Conservation (phyloP, 208 protist genomes). For the Crithidia sp. region DNA sequence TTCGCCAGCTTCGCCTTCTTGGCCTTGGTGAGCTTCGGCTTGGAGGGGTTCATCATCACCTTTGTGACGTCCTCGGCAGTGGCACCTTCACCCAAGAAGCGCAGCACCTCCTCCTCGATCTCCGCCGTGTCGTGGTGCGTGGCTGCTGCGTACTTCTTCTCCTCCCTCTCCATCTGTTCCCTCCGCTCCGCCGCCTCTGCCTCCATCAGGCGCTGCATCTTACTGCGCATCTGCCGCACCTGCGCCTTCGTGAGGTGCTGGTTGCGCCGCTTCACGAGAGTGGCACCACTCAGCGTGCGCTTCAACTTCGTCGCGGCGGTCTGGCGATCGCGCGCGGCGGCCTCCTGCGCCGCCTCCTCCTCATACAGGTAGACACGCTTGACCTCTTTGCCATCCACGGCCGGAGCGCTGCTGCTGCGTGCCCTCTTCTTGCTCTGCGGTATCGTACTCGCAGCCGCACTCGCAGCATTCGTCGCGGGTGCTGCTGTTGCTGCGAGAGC, state of each 20-base stretch:
- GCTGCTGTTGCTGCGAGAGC: background rate
- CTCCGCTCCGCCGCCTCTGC: slow-evolving; percentile 26
- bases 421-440: background rate
- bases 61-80: slow-evolving; percentile 20
- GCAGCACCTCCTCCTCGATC: slow-evolving; percentile 47
- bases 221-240: slow-evolving; percentile 32
- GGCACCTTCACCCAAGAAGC: slow-evolving; percentile 62
- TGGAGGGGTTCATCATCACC: slow-evolving; percentile 15
- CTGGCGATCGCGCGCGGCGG: slow-evolving; percentile 16
- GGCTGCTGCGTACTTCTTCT: slow-evolving; percentile 1
- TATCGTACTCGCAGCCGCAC: background rate
- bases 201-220: slow-evolving; percentile 28
- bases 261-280: slow-evolving; percentile 10
- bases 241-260: slow-evolving; percentile 29
- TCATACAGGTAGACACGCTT: slow-evolving; percentile 30
- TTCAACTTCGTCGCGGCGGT: slow-evolving; percentile 33
- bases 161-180: slow-evolving; percentile 12
- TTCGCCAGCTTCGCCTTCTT: background rate
- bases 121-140: slow-evolving; percentile 8
- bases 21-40: background rate
- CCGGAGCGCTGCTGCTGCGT: background rate
- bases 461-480: background rate
- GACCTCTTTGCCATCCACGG: background rate
- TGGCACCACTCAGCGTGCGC: slow-evolving; percentile 16
- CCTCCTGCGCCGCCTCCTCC: slow-evolving; percentile 12